A percentile compares a stretch with the other conserved stretches of the same genome.
Conservation (phyloP, 805 yeast species). For the Candida quercuum region DNA sequence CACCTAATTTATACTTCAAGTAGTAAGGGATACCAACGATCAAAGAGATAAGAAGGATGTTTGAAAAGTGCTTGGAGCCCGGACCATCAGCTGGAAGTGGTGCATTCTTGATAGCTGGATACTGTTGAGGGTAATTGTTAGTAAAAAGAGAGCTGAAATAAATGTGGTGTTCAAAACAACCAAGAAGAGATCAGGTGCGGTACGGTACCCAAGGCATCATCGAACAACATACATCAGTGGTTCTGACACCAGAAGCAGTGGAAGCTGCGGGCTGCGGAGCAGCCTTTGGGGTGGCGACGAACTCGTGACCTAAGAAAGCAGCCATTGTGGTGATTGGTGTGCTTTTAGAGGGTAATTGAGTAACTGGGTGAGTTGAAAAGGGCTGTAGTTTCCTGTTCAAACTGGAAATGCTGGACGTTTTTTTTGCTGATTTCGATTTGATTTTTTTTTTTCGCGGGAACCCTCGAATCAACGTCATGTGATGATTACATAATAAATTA, state of each 20-base stretch:
- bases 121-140: conserved; percentile 20
- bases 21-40: conserved; percentile 56
- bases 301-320: conserved; percentile 34
- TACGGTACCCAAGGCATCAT: too few species aligned
- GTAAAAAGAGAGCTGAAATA: too few species aligned
- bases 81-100: conserved; percentile 92
- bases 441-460: too few species aligned
- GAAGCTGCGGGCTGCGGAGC: conserved; percentile 36
- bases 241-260: conserved; percentile 40
- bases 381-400: too few species aligned
- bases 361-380: too few species aligned
- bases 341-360: too few species aligned
- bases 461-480: too few species aligned
- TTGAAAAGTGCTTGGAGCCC: conserved; percentile 71
- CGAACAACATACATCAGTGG: conserved; percentile 22
- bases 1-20: conserved; percentile 59
- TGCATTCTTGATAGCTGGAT: conserved; percentile 77
- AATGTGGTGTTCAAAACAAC: not conserved
- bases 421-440: too few species aligned
- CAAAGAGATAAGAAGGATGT: conserved; percentile 44
- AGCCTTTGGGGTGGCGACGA: conserved; percentile 56
- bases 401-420: too few species aligned
- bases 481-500: too few species aligned
- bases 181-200: not conserved
- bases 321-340: conserved; percentile 11